Evolutionary conservation across 106 monocot genomes (phyloP), one percentile per base, ranked within the genome.

Genomic region (Dendrobium officinale): DNA sequence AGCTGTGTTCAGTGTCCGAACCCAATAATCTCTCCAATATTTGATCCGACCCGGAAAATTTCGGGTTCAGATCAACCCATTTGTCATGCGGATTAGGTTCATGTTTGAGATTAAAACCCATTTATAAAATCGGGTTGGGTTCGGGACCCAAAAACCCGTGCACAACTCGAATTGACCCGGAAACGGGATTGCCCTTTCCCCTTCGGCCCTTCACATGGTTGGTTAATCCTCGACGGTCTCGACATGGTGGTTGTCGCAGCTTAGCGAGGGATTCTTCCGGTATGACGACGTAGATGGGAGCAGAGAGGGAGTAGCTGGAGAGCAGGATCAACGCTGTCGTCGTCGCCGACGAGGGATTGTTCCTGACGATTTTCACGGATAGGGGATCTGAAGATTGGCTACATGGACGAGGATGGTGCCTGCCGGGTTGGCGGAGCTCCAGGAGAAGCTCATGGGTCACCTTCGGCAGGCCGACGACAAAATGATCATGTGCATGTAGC

Each of bases 381-480:
- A 4, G 70, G 70, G 37, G 73, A 17, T 42, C 73, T 43, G 1
- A 29, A 42, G 27, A 11, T 42, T 9, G 42, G 19, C 19, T 26
- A 18, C 16, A 18, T 18, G 5, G 42, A 40, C 1, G 73, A 73
- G 2, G 43, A 31, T 19, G 27, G 73, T 6, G 18, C 31, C 31
- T 31, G 31, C 1, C 1, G 31, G 33, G 43, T 61, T 80, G 22
- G 49, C 75, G 70, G 73, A 76, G 72, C 56, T 81, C 15, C 0
- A 59, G 48, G 79, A 70, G 55, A 84, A 75, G 84, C 86, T 84
- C 42, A 42, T 84, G 42, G 78, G 42, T 37, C 88, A 84, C 42
- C 85, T 80, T 58, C 82, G 74, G 7, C 83, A 85, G 55, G 85
- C 81, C 54, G 83, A 76, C 55, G 81, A 73, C 75, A 54, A 61